Evolutionary conservation across 352 stramenopile genomes (phyloP), one percentile per base, ranked within the genome.

Genomic region (Pythium angustatum): DNA sequence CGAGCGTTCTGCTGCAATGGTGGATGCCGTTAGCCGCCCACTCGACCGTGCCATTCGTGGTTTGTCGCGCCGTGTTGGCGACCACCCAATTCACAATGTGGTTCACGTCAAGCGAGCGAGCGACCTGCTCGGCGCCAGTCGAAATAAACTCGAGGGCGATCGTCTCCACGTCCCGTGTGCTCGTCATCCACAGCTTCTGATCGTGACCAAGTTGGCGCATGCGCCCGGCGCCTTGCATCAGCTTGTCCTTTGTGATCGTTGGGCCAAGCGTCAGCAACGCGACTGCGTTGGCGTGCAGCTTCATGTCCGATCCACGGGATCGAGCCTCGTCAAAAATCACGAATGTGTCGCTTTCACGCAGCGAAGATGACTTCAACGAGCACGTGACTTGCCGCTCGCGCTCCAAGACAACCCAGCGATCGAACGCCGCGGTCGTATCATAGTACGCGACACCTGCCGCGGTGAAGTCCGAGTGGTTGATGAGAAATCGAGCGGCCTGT

Each of bases 141-240:
- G 57, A 43, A 5, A 6, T 40, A 19, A 28, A 19, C 48, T 41
- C 11, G 1, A 50, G 17, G 5, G 87, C 74, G 63, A 68, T 78
- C 47, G 83, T 72, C 36, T 70, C 74, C 5, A 97, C 77, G 31
- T 98, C 88, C 17, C 68, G 56, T 7, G 87, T 85, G 57, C 78
- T 84, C 12, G 77, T 75, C 19, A 97, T 69, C 62, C 81, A 78
- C 0, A 98, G 68, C 15, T 68, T 61, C 17, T 70, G 85, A 59
- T 97, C 86, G 17, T 76, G 45, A 0, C 82, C 87, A 0, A 98
- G 78, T 47, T 92, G 83, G 2, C 91, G 72, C 75, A 97, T 84
- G 0, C 92, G 82, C 8, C 90, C 91, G 2, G 88, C 88, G n/a
- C 87, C 91, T 68, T 98, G 92, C 90, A 97, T 97, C 3, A 98